Evolutionary conservation across 495 filamentous ascomycete genomes (phyloP).

Genomic region (Podospora bellae-mahoneyi): DNA sequence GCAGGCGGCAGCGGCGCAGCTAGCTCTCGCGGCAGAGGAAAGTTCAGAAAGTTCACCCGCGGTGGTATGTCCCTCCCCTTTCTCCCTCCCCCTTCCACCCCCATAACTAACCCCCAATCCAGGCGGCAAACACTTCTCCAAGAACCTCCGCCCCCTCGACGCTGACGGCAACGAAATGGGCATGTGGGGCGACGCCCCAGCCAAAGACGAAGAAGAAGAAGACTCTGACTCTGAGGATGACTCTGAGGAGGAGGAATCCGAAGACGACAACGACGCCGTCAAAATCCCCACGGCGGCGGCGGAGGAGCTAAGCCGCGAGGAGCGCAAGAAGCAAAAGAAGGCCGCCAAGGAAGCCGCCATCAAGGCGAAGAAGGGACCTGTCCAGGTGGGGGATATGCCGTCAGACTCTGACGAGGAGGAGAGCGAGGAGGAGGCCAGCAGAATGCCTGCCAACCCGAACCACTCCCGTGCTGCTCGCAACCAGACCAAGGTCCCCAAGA

Average conservation of each 20-base stretch:
- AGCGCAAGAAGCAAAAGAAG: conserved; percentile 84
- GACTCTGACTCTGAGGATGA: conserved; percentile 50
- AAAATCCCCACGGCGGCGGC: conserved; percentile 41
- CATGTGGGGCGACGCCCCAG: conserved; percentile 60
- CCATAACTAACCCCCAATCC: conserved; percentile 4
- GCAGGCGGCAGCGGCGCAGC: conserved; percentile 51
- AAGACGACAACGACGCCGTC: conserved; percentile 29
- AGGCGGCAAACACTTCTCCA: conserved; percentile 91
- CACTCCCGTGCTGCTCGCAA: conserved; percentile 69
- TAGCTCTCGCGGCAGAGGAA: conserved; percentile 71
- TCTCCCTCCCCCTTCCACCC: background rate
- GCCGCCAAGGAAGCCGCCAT: conserved; percentile 87
- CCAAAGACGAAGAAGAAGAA: conserved; percentile 46
- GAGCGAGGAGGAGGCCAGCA: conserved; percentile 49
- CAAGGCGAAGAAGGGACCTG: conserved; percentile 56
- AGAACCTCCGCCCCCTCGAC: conserved; percentile 79
- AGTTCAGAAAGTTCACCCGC: conserved; percentile 88
- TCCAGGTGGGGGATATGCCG: conserved; percentile 80
- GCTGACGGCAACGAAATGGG: conserved; percentile 73
- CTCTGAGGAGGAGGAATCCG: conserved; percentile 37
- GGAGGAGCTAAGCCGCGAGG: conserved; percentile 68
- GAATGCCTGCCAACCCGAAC: conserved; percentile 84
- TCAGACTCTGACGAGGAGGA: conserved; percentile 64
- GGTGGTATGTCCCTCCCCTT: conserved; percentile 61
- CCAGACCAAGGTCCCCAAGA: conserved; percentile 34